Base-by-base conservation (phyloP, 2,329 filamentous ascomycete species). In the Cercospora berteroae region DNA sequence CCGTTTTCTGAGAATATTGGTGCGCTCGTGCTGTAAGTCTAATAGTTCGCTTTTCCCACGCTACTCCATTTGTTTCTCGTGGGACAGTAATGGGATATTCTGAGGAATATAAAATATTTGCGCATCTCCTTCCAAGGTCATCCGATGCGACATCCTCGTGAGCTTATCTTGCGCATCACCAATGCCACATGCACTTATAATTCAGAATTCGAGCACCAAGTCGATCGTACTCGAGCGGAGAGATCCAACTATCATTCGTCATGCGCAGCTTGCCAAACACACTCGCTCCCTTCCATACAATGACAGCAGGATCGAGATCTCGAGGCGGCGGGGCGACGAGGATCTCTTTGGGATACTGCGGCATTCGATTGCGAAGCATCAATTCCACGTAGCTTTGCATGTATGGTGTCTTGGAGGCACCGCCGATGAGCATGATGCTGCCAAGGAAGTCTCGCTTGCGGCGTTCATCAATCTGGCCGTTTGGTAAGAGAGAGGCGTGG, bases 221-320 rank as follows among this genome's bases (percentile, higher is more conserved):
- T 67, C 92, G 87, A 81, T 97, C 93, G 80, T 94, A 97, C 83
- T 98, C 94, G 74, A 90, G 84, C 57, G 88, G 87, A 13, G 90
- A 90, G 76, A 98, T 92, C 95, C 95, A 99, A 75, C 91, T 95
- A 79, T 99, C 95, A 80, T 98, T 98, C 16, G 93, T 94, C 56
- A 83, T 83, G 68, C 89, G 87, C 73, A 98, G 82, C 81, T 96
- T 93, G 2, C 93, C 94, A 83, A 97, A 99, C 16, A 99, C 94
- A 77, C 93, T 97, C 0, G 92, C 95, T 4, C 95, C 95, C 85
- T 99, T 99, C 95, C 95, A 99, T 8, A 90, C 89, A 63, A 98
- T 91, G n/a, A 98, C 94, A 80, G 97, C 93, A 68, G 95, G 93
- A 80, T 99, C 95, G 82, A 99, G 90, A 74, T 99, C 95, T 74